Conservation (phyloP, 768 basidiomycete genomes). For the Podaxis sp. region DNA sequence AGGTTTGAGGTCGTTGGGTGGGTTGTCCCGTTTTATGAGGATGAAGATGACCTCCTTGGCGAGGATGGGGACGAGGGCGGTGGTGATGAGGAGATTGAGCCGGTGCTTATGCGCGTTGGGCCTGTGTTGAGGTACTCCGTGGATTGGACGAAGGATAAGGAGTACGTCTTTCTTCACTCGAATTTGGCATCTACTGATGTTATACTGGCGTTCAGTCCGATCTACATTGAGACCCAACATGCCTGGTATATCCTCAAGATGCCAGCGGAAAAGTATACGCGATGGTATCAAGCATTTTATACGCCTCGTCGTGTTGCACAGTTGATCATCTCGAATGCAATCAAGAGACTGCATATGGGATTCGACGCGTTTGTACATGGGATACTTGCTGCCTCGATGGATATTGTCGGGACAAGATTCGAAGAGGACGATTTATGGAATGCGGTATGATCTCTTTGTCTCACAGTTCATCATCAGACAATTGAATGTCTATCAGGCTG, state of each 20-base stretch:
- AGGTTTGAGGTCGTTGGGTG: slow-evolving; percentile 56
- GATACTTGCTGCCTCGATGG: slow-evolving; percentile 30
- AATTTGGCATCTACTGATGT: not conserved
- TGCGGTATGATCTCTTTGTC: slow-evolving; percentile 25
- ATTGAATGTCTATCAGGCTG: slow-evolving; percentile 22
- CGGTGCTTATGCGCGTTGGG: slow-evolving; percentile 45
- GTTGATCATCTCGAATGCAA: slow-evolving; percentile 37
- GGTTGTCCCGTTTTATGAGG: slow-evolving; percentile 41
- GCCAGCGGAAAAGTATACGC: slow-evolving; percentile 47
- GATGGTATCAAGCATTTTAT: slow-evolving; percentile 49
- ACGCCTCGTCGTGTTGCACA: slow-evolving; percentile 52
- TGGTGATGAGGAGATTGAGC: slow-evolving; percentile 44
- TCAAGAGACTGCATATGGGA: slow-evolving; percentile 28
- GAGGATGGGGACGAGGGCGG: slow-evolving; percentile 65
- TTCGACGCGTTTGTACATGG: slow-evolving; percentile 35
- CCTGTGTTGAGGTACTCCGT: slow-evolving; percentile 48
- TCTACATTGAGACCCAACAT: slow-evolving; percentile 63
- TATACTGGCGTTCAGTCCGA: slow-evolving; percentile 40
- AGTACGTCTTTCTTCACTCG: slow-evolving; percentile 40
- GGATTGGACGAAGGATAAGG: slow-evolving; percentile 47
- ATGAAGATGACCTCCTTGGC: slow-evolving; percentile 49
- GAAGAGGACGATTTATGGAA: slow-evolving; percentile 32
- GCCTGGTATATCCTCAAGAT: slow-evolving; percentile 61
- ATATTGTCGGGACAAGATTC: slow-evolving; percentile 35
- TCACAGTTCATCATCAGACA: not conserved